Base-by-base conservation (phyloP, 805 yeast genomes). In the Geotrichum ghanense region DNA sequence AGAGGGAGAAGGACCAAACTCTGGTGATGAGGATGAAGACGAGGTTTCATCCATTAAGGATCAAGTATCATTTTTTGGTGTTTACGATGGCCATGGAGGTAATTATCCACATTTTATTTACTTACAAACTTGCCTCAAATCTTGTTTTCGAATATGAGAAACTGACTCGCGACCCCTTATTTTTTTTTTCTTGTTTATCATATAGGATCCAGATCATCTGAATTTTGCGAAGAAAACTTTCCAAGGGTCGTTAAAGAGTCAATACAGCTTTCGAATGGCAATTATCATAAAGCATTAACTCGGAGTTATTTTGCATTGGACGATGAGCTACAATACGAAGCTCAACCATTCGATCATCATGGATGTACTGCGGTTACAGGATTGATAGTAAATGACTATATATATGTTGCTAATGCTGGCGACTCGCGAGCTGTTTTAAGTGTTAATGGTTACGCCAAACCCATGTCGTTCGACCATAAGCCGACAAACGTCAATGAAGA, bases 361-460 rank as follows among this genome's bases (percentile, higher is more conserved):
- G 98, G 98, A 9, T 90, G 97, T 69, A 95, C 98, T 10, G 96
- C 97, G 40, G 90, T 97, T 1, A 75, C 95, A 1, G 83, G 80
- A n/a, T 66, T 92, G 42, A 74, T 92, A 45, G 78, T 95, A 7
- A 64, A 70, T 17, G 62, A 68, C 22, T 62, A 63, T 43, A 54
- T 70, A 65, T 63, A 76, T 46, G 86, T 95, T 69, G 97, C 90
- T 54, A 90, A 90, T 62, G 89, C 97, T 2, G 98, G 98, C 53
- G 98, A 90, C 66, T 84, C 95, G 37, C 79, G 98, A 71, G 87
- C 97, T 2, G 86, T 92, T 27, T 72, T 90, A 69, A 83, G 95
- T 21, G 79, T 81, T 45, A 75, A 78, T 56, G 97, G 97, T 31
- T 66, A 68, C 50, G 95, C 95, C 39, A 92, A 90, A 69, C 85